These are phyloP conservation scores for Quillaja saponaria DNA, from an alignment of 306 rosid genomes.

Conservation along the genomic window DNA sequence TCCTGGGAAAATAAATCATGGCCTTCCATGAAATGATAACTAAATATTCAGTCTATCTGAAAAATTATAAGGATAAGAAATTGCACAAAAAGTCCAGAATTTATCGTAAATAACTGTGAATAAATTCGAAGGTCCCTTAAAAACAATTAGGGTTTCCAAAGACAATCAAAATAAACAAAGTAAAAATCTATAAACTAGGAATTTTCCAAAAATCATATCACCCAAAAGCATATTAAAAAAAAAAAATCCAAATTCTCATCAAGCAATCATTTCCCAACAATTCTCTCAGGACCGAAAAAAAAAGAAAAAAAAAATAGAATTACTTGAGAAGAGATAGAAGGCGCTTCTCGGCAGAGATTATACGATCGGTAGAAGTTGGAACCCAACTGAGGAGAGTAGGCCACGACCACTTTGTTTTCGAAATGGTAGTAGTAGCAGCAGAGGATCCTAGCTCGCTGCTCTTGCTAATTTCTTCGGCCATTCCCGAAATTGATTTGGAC, in stretches of 20 bases:
- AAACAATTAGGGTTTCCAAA: slow-evolving; percentile 2
- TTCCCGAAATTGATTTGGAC: slow-evolving; percentile 32
- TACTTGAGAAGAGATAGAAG: slow-evolving; percentile 91
- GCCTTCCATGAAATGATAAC: not conserved
- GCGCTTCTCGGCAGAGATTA: slow-evolving; percentile 84
- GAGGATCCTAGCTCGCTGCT: slow-evolving; percentile 45
- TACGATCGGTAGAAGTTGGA: slow-evolving; percentile 81
- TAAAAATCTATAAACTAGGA: slow-evolving; percentile 1
- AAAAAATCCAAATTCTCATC: not conserved
- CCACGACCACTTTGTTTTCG: slow-evolving; percentile 58
- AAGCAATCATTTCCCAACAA: not conserved
- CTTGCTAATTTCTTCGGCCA: slow-evolving; percentile 65
- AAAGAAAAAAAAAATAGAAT: slow-evolving; percentile 18
- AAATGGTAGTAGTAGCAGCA: not conserved
- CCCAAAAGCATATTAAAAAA: not conserved
- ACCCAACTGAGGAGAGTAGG: slow-evolving; percentile 88
- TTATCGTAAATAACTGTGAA: not conserved
- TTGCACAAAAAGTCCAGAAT: not conserved
- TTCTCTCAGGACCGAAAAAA: no score
- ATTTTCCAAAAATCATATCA: not conserved
- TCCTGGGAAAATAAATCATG: not conserved
- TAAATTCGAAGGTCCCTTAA: not conserved
- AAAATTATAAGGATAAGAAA: not conserved
- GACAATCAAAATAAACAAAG: not conserved
- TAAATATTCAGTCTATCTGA: not conserved